Evolutionary conservation across 2,329 filamentous ascomycete species (phyloP).

Genomic region (Talaromyces sp.): DNA sequence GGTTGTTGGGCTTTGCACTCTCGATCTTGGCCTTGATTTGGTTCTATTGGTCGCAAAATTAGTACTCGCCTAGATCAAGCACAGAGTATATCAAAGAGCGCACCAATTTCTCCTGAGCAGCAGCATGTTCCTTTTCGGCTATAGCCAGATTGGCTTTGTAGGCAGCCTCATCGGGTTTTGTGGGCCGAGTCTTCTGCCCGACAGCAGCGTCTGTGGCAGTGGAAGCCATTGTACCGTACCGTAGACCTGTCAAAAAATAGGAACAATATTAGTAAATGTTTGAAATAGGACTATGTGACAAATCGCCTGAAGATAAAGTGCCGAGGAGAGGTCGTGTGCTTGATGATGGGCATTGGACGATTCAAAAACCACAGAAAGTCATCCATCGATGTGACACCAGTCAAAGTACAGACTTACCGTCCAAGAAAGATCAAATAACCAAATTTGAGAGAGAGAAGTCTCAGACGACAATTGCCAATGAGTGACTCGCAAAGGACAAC

Average conservation of each 20-base stretch:
- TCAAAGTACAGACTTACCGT: neutral
- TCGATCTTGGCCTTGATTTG: constrained; percentile 87
- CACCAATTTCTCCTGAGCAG: constrained; percentile 68
- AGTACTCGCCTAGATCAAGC: neutral
- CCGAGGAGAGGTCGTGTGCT: neutral
- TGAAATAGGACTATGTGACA: neutral
- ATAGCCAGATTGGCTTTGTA: constrained; percentile 76
- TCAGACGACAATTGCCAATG: neutral
- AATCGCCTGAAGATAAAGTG: neutral
- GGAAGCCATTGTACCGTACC: constrained; percentile 19
- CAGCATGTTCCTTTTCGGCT: constrained; percentile 82
- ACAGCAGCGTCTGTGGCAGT: constrained; percentile 24
- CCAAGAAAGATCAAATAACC: constrained; percentile 1
- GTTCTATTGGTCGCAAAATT: constrained; percentile 60
- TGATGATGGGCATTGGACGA: neutral
- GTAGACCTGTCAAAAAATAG: neutral
- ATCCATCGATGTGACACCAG: neutral
- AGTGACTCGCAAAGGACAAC: constrained; percentile 10
- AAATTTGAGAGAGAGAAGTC: neutral
- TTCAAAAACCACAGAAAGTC: neutral
- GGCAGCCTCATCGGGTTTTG: constrained; percentile 80
- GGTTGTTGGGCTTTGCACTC: constrained; percentile 73
- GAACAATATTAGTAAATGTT: neutral
- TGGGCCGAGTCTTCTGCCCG: constrained; percentile 59
- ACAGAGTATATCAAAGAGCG: constrained; percentile 26